Conservation (phyloP, 2,329 filamentous ascomycete genomes). For the Fragosphaeria purpurea region DNA sequence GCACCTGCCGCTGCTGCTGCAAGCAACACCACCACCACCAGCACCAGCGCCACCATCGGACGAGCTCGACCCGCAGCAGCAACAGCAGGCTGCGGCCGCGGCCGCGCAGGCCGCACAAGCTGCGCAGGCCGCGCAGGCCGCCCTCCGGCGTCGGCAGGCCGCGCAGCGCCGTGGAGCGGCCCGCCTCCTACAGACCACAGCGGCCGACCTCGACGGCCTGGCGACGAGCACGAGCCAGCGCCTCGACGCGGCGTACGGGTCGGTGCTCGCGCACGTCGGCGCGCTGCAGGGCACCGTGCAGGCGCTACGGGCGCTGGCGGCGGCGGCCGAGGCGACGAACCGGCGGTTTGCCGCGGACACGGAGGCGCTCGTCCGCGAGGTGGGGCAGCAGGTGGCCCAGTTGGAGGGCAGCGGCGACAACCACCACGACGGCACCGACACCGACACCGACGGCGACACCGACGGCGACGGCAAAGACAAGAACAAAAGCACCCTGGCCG, state of each 20-base stretch:
- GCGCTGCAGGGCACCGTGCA: slow-evolving; percentile 54
- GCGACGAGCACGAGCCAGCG: slow-evolving; percentile 53
- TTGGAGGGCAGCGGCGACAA: neutral
- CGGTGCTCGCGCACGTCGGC: slow-evolving; percentile 58
- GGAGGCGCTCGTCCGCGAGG: slow-evolving; percentile 47
- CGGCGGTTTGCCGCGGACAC: slow-evolving; percentile 51
- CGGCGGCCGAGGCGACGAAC: slow-evolving; percentile 47
- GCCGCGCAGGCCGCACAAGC: neutral
- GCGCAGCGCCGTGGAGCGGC: slow-evolving; percentile 7
- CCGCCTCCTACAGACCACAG: slow-evolving; percentile 7
- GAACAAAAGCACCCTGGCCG: slow-evolving; percentile 50
- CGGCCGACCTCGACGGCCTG: slow-evolving; percentile 8
- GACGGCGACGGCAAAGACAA: slow-evolving; percentile 17
- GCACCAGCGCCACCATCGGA: too few relatives aligned
- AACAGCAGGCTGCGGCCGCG: neutral
- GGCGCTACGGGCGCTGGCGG: slow-evolving; percentile 57
- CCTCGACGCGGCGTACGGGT: slow-evolving; percentile 66
- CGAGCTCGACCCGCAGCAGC: neutral
- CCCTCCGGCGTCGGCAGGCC: slow-evolving; percentile 7
- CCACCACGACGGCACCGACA: neutral
- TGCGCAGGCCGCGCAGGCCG: slow-evolving; percentile 12
- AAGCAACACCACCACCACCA: too few relatives aligned
- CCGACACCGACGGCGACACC: neutral
- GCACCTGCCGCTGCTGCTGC: neutral
- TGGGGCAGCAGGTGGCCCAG: slow-evolving; percentile 42